Evolutionary conservation across 352 stramenopile genomes (phyloP).

Genomic region (Stephanocyclus meneghinianus): DNA sequence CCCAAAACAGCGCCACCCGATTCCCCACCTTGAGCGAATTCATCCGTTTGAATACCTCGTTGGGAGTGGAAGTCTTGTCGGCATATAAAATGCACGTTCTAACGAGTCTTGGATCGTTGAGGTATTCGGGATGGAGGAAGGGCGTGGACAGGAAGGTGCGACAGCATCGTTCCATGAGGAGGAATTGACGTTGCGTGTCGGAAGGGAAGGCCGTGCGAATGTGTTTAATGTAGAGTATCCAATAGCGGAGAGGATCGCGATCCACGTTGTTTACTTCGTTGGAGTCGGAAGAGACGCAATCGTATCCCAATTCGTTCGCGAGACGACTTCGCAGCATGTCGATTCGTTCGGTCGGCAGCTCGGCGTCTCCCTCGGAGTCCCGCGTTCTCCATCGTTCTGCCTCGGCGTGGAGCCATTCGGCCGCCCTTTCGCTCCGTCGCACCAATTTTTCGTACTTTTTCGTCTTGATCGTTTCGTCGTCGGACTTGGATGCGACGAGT

Average conservation of each 20-base stretch:
- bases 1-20: slow-evolving; percentile 72
- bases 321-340: slow-evolving; percentile 21
- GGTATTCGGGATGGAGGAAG: slow-evolving; percentile 52
- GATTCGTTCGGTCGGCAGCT: slow-evolving; percentile 27
- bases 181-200: slow-evolving; percentile 73
- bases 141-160: slow-evolving; percentile 59
- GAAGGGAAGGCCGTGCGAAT: slow-evolving; percentile 67
- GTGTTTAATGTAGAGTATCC: slow-evolving; percentile 79
- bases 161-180: slow-evolving; percentile 77
- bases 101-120: slow-evolving; percentile 75
- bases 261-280: slow-evolving; percentile 36
- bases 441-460: slow-evolving; percentile 50
- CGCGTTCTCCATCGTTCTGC: slow-evolving; percentile 1
- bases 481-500: slow-evolving; percentile 30
- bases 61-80: slow-evolving; percentile 68
- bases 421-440: slow-evolving; percentile 32
- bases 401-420: slow-evolving; percentile 38
- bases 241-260: slow-evolving; percentile 71
- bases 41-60: slow-evolving; percentile 77
- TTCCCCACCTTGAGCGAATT: slow-evolving; percentile 71
- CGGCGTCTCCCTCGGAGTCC: background rate
- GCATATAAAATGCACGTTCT: slow-evolving; percentile 78
- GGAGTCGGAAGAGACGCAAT: slow-evolving; percentile 20
- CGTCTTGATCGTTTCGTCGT: slow-evolving; percentile 40
- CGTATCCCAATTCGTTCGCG: slow-evolving; percentile 28